Percentiles rank a stretch among this genome's conserved stretches.
phyloP scores from a whole-genome alignment of 1,139 yeast genomes.

The Pneumocystis carinii region DNA sequence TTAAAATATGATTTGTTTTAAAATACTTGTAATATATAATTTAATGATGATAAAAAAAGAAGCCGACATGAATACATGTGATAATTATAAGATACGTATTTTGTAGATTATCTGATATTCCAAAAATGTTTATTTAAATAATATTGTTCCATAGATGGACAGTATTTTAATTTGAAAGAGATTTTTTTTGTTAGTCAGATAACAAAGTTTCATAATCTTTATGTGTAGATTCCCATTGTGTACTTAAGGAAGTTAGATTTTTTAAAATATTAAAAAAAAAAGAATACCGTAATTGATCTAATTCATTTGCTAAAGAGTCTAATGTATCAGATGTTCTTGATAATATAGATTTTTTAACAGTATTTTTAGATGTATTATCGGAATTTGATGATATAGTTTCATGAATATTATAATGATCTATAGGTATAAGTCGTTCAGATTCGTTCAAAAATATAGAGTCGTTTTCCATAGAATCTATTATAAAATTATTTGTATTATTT shows the following conservation, averaged over 20 bases:
- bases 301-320: conserved; percentile 9
- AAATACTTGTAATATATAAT: not conserved
- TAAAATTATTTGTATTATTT: not conserved
- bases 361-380: not conserved
- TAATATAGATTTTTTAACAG: not conserved
- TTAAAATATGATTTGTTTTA: not conserved
- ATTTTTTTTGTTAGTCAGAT: not conserved
- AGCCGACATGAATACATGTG: not conserved
- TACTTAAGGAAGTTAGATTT: not conserved
- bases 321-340: conserved; percentile 3
- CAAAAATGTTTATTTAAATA: not conserved
- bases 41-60: not conserved
- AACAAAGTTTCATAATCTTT: not conserved
- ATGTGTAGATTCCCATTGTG: not conserved
- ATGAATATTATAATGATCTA: conserved; percentile 1
- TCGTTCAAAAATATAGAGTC: not conserved
- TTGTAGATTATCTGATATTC: not conserved
- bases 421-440: not conserved
- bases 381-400: not conserved
- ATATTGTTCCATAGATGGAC: not conserved
- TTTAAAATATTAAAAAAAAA: not conserved
- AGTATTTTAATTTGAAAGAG: not conserved
- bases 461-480: not conserved
- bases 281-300: conserved; percentile 8
- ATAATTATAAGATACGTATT: not conserved